phyloP scores from a whole-genome alignment of 106 monocot species.

The Apostasia shenzhenica region DNA sequence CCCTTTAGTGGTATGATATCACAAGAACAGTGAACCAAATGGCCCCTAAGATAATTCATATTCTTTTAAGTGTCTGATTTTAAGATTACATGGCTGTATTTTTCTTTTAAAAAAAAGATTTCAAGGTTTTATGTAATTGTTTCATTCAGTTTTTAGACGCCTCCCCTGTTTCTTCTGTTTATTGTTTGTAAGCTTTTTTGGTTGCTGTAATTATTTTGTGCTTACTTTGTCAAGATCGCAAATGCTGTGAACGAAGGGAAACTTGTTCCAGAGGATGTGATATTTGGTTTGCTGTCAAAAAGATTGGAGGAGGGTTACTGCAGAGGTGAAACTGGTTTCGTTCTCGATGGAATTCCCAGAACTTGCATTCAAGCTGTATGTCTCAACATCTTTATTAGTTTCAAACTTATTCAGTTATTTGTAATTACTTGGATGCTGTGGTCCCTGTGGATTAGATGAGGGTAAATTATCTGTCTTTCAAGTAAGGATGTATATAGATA shows the following conservation, averaged over 20 bases:
- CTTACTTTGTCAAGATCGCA: constrained; percentile 48
- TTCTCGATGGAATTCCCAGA: constrained; percentile 89
- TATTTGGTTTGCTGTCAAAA: constrained; percentile 79
- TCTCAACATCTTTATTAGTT: constrained; percentile 3
- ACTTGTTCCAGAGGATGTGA: constrained; percentile 85
- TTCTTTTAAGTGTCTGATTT: too few species aligned
- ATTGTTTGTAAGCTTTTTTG: neutral
- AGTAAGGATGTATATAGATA: too few species aligned
- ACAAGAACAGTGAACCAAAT: too few species aligned
- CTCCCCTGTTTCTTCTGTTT: neutral
- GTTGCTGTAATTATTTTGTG: neutral
- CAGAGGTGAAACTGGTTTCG: constrained; percentile 85
- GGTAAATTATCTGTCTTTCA: neutral
- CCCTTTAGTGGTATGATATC: too few species aligned
- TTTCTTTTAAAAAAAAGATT: too few species aligned
- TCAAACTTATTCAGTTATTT: neutral
- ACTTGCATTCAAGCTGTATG: constrained; percentile 84
- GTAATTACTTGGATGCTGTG: neutral
- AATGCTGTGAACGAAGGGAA: constrained; percentile 85
- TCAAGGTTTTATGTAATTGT: too few species aligned
- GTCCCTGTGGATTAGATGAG: neutral
- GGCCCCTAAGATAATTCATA: too few species aligned
- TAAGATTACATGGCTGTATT: too few species aligned
- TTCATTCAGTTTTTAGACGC: too few species aligned
- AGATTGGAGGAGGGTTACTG: constrained; percentile 69